A percentile compares a stretch with the other conserved stretches of the same genome.
Evolutionary conservation across 345 rosid genomes (phyloP).

Genomic region (Acer yangbiense): DNA sequence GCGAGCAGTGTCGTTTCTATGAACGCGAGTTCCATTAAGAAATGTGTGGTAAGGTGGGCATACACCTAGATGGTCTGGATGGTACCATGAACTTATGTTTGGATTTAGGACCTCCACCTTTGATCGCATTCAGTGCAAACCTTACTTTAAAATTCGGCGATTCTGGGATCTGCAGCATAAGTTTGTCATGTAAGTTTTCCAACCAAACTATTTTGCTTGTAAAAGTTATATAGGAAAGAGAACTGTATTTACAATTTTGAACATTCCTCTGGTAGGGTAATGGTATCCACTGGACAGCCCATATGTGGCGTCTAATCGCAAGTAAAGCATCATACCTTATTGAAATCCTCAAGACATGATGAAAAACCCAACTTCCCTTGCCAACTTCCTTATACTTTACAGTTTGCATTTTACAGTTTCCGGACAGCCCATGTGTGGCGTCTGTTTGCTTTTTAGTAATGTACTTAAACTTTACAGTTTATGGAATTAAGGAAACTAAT

Average conservation of each 20-base stretch:
- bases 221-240: background rate
- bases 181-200: background rate
- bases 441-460: no score
- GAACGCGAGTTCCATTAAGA: conserved; percentile 34
- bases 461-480: no score
- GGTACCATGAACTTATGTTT: conserved; percentile 30
- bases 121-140: conserved; percentile 42
- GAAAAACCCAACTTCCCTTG: conserved; percentile 57
- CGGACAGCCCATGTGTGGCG: no score
- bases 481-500: no score
- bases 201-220: background rate
- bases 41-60: conserved; percentile 50
- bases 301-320: conserved; percentile 54
- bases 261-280: conserved; percentile 63
- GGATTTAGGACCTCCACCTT: conserved; percentile 60
- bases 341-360: conserved; percentile 56
- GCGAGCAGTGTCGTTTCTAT: conserved; percentile 32
- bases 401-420: no score
- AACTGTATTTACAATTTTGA: conserved; percentile 44
- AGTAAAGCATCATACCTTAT: conserved; percentile 63
- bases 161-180: conserved; percentile 32
- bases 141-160: conserved; percentile 54
- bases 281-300: conserved; percentile 65
- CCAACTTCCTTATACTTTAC: conserved; percentile 59
- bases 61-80: conserved; percentile 29